phyloP scores from a whole-genome alignment of 768 basidiomycete genomes.

The Boletus sensibilis region DNA sequence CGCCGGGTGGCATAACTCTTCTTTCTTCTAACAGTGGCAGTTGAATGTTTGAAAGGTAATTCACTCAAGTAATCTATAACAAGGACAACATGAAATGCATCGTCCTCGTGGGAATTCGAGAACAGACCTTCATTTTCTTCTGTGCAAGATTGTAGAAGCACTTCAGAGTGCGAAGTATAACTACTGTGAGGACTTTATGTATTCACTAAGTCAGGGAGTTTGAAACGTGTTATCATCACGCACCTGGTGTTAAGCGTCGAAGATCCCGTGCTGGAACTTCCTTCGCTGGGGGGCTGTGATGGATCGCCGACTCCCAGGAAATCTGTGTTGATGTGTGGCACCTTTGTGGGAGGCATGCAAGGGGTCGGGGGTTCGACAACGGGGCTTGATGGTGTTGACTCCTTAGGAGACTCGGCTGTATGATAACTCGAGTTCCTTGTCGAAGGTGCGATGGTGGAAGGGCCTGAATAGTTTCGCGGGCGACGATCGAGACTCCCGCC shows the following conservation, averaged over 20 bases:
- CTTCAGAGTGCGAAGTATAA: slow-evolving; percentile 11
- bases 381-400: slow-evolving; percentile 4
- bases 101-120: background rate
- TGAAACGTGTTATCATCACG: background rate
- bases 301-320: background rate
- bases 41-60: slow-evolving; percentile 4
- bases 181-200: slow-evolving; percentile 12
- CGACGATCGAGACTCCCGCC: background rate
- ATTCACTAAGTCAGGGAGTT: background rate
- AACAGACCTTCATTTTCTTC: slow-evolving; percentile 12
- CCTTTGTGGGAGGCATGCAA: background rate
- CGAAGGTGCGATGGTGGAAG: background rate
- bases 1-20: background rate
- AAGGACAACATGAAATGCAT: background rate
- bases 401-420: slow-evolving; percentile 11
- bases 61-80: slow-evolving; percentile 9
- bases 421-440: slow-evolving; percentile 1
- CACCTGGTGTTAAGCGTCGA: slow-evolving; percentile 11
- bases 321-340: background rate
- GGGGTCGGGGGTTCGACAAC: slow-evolving; percentile 15
- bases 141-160: background rate
- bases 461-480: background rate
- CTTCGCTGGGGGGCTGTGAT: background rate
- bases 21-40: slow-evolving; percentile 5
- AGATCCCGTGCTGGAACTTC: background rate